Evolutionary conservation across 2,329 filamentous ascomycete genomes (phyloP).

Genomic region (Bisporella sp.): DNA sequence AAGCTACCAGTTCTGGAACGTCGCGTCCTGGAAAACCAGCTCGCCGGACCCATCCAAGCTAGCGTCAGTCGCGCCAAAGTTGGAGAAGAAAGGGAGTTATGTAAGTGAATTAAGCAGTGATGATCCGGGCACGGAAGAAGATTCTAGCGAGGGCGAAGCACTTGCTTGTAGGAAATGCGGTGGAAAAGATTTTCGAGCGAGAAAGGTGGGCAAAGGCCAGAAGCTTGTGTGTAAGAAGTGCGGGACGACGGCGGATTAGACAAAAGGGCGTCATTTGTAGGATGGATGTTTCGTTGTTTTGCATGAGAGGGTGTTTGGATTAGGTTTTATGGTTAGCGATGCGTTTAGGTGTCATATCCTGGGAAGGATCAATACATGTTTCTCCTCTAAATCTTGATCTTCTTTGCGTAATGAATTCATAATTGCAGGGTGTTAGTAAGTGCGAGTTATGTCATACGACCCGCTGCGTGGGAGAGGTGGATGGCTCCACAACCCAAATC

Average conservation of each 20-base stretch:
- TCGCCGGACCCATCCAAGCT: conserved; percentile 14
- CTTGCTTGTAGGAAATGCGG: conserved; percentile 52
- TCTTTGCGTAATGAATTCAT: too few species aligned
- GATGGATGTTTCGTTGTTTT: background rate
- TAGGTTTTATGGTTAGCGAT: conserved; percentile 1
- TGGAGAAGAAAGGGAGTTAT: conserved; percentile 14
- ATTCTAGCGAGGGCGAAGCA: conserved; percentile 40
- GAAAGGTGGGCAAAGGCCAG: conserved; percentile 44
- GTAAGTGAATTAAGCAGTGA: conserved; percentile 54
- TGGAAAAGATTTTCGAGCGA: conserved; percentile 55
- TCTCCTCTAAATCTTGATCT: too few species aligned
- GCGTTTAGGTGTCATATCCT: background rate
- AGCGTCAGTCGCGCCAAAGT: conserved; percentile 12
- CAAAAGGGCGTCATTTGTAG: background rate
- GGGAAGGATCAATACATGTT: too few species aligned
- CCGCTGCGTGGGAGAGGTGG: too few species aligned
- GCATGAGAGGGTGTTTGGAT: background rate
- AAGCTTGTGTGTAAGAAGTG: conserved; percentile 56
- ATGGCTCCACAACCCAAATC: too few species aligned
- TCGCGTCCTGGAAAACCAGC: conserved; percentile 40
- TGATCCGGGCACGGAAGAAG: conserved; percentile 30
- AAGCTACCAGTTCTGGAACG: conserved; percentile 49
- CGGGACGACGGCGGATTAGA: conserved; percentile 28
- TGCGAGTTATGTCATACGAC: too few species aligned
- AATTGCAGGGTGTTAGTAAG: too few species aligned